Evolutionary conservation across 306 rosid species (phyloP).

Genomic region (Quercus parvula): DNA sequence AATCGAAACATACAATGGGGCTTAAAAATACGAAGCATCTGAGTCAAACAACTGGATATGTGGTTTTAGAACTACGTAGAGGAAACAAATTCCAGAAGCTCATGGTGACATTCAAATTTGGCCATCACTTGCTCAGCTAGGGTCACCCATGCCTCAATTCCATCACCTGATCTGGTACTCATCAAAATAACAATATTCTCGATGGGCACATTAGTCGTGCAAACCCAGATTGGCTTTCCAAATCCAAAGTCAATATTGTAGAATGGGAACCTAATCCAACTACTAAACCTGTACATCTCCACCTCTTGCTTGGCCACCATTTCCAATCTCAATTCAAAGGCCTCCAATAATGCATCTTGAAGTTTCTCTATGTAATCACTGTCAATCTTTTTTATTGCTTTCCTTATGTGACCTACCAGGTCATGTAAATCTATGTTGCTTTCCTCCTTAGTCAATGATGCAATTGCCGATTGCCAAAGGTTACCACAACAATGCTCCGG

Average conservation of each 20-base stretch:
- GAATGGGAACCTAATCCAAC: conserved; percentile 11
- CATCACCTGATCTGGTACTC: conserved; percentile 1
- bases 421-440: not conserved
- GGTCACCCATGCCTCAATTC: not conserved
- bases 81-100: no score
- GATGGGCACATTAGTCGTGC: conserved; percentile 13
- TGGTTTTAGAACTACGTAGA: no score
- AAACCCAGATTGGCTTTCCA: conserved; percentile 18
- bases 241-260: conserved; percentile 20
- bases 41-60: no score
- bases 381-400: not conserved
- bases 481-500: conserved; percentile 14
- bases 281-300: conserved; percentile 20
- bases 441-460: not conserved
- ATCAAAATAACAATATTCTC: conserved; percentile 1
- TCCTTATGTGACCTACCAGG: conserved; percentile 1
- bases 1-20: no score
- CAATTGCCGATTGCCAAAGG: conserved; percentile 6
- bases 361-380: conserved; percentile 3
- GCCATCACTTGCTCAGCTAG: no score
- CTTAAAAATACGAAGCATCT: no score
- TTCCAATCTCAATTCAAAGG: not conserved
- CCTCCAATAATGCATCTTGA: not conserved
- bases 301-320: not conserved
- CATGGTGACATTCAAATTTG: no score